Conservation (phyloP, 306 rosid genomes). For the Crotalaria pallida region DNA sequence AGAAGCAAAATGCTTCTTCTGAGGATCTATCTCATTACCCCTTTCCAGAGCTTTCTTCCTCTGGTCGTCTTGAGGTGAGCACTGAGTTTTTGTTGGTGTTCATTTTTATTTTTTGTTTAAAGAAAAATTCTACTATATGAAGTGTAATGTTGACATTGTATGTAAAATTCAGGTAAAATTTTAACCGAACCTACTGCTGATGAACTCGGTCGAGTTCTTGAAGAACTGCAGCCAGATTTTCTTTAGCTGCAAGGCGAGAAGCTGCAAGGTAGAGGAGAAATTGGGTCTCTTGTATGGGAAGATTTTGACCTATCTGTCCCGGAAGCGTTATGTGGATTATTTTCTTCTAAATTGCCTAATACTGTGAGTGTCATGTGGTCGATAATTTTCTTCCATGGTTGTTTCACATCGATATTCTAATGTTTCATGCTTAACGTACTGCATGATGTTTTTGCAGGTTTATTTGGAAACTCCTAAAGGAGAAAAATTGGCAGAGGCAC, state of each 20-base stretch:
- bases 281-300: conserved; percentile 38
- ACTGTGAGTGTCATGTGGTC: no score
- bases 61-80: conserved; percentile 39
- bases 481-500: conserved; percentile 49
- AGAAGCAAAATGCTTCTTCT: conserved; percentile 23
- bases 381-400: no score
- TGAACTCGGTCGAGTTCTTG: no score
- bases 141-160: no score
- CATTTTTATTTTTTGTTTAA: not conserved
- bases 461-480: conserved; percentile 47
- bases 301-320: no score
- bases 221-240: conserved; percentile 35
- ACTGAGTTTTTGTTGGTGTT: conserved; percentile 3
- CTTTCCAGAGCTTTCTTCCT: conserved; percentile 39
- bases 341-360: no score
- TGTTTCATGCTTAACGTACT: conserved; percentile 2
- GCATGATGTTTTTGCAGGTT: conserved; percentile 30
- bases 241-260: conserved; percentile 40
- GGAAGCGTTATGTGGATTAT: no score
- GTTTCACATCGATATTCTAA: no score
- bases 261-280: no score
- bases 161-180: no score
- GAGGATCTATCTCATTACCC: conserved; percentile 23
- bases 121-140: no score
- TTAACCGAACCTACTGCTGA: no score